These are phyloP conservation scores for Annulohypoxylon maeteangense DNA, from an alignment of 495 filamentous ascomycete genomes.

Conservation along the genomic window DNA sequence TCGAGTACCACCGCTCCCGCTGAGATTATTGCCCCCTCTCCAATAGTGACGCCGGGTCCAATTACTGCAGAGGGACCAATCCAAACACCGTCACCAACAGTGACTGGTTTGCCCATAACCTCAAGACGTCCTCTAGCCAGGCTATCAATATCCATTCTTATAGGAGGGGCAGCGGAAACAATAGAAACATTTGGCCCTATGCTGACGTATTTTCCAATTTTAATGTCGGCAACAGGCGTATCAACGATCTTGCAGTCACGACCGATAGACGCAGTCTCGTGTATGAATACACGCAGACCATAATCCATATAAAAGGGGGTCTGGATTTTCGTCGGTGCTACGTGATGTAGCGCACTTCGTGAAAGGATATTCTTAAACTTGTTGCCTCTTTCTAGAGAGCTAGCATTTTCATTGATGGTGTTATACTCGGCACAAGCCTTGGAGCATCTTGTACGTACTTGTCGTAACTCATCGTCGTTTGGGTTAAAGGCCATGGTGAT, in stretches of 20 bases:
- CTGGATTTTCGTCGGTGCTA: constrained; percentile 44
- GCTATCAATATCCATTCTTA: not conserved
- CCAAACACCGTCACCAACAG: constrained; percentile 42
- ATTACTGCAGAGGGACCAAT: constrained; percentile 43
- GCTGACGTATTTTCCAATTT: constrained; percentile 49
- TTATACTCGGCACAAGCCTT: constrained; percentile 10
- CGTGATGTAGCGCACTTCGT: not conserved
- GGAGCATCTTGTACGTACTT: not conserved
- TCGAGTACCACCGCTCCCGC: constrained; percentile 9
- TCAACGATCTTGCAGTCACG: constrained; percentile 52
- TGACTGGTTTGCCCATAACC: constrained; percentile 39
- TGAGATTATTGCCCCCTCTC: constrained; percentile 36
- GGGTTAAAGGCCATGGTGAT: not conserved
- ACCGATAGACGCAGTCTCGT: constrained; percentile 51
- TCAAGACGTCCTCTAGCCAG: not conserved
- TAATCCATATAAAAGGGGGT: constrained; percentile 52
- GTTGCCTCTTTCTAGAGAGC: not conserved
- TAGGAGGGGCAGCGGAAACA: constrained; percentile 11
- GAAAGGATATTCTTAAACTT: not conserved
- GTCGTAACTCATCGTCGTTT: not conserved
- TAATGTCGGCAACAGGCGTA: constrained; percentile 51
- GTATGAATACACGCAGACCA: constrained; percentile 48
- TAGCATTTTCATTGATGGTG: not conserved
- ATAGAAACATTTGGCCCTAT: constrained; percentile 52
- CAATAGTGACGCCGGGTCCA: constrained; percentile 49